These are phyloP conservation scores for Cercospora nicotianae DNA, from an alignment of 2,329 filamentous ascomycete genomes.

Conservation along the genomic window DNA sequence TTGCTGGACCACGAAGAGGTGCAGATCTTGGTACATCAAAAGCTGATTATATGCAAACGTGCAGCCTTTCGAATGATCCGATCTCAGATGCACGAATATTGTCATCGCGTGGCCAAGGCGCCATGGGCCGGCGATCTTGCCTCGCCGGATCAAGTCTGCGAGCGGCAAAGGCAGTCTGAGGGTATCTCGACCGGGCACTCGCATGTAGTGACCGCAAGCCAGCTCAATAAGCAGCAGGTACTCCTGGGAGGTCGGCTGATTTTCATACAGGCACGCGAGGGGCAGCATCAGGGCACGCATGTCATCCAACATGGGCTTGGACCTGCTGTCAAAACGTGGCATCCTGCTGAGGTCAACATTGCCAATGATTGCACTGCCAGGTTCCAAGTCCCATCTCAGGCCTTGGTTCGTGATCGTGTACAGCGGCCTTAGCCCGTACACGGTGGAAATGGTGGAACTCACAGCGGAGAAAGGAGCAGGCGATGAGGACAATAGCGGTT, in stretches of 20 bases:
- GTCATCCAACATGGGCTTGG: neutral
- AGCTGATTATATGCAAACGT: neutral
- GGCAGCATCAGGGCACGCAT: neutral
- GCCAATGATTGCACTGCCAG: neutral
- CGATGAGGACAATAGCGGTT: neutral
- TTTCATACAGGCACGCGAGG: neutral
- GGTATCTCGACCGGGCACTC: neutral
- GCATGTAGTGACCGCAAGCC: neutral
- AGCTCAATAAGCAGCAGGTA: constrained; percentile 1
- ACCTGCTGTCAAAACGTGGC: neutral
- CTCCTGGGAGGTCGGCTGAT: neutral
- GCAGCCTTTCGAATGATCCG: neutral
- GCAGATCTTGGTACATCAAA: neutral
- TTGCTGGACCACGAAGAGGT: neutral
- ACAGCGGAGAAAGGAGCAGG: neutral
- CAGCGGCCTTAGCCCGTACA: neutral
- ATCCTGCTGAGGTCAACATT: neutral
- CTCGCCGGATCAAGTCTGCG: neutral
- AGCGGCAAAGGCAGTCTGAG: neutral
- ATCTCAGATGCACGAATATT: neutral
- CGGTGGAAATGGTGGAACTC: neutral
- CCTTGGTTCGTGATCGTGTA: constrained; percentile 3
- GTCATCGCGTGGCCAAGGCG: neutral
- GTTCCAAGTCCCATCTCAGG: neutral
- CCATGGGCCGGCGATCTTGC: neutral